phyloP scores from a whole-genome alignment of 1,284 basidiomycete species.

The Cutaneotrichosporon cutaneum region DNA sequence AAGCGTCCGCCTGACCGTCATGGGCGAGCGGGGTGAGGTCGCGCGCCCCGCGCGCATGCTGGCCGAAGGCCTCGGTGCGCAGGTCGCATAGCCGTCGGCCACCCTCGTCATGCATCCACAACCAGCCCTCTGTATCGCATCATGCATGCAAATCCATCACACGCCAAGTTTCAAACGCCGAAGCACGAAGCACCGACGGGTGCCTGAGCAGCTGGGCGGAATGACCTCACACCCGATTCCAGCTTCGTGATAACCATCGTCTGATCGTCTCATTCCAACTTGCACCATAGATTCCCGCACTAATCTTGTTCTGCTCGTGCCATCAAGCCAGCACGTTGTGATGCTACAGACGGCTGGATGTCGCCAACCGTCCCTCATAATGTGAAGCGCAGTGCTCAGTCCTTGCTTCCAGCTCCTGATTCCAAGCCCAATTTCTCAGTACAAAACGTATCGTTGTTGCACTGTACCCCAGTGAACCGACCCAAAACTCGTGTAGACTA shows the following conservation, averaged over 20 bases:
- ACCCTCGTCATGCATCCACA: background rate
- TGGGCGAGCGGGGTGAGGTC: conserved; percentile 83
- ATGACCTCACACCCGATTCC: conserved; percentile 1
- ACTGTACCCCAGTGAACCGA: too few species aligned
- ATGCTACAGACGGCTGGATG: background rate
- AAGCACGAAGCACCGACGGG: background rate
- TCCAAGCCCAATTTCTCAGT: too few species aligned
- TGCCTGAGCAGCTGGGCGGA: background rate
- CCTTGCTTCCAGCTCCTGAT: too few species aligned
- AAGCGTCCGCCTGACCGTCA: conserved; percentile 67
- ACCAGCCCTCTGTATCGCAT: too few species aligned
- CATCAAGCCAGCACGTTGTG: background rate
- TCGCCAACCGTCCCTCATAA: too few species aligned
- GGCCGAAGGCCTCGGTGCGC: conserved; percentile 58
- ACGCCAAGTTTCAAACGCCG: background rate
- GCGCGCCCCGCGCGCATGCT: conserved; percentile 62
- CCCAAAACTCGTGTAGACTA: background rate
- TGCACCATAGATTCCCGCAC: background rate
- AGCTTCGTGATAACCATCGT: background rate
- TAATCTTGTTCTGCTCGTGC: background rate
- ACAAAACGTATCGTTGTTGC: too few species aligned
- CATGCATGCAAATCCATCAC: background rate
- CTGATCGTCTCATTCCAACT: background rate
- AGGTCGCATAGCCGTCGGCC: conserved; percentile 22
- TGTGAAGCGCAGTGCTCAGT: too few species aligned